Conservation (phyloP, 1,284 basidiomycete genomes). For the Tylopilus sp. region DNA sequence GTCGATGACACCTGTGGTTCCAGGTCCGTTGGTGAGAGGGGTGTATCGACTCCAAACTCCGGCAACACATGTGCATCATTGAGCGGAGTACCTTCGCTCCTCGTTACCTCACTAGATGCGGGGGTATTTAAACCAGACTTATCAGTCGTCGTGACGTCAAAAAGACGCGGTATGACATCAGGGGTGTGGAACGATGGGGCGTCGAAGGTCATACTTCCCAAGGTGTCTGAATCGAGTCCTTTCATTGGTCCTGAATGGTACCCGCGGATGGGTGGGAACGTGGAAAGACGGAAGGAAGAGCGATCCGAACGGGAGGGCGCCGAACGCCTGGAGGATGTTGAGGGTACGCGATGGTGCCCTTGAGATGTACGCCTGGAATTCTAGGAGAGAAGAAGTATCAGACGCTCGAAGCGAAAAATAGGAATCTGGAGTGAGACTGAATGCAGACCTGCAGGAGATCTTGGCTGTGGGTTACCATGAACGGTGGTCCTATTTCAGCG, state of each 20-base stretch:
- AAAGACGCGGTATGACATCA: constrained; percentile 24
- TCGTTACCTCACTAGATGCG: constrained; percentile 19
- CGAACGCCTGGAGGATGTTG: constrained; percentile 30
- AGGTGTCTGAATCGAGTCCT: constrained; percentile 1
- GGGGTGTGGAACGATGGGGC: constrained; percentile 27
- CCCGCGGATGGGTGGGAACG: constrained; percentile 20
- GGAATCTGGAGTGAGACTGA: background rate
- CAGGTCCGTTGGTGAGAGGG: constrained; percentile 21
- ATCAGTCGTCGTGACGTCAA: constrained; percentile 22
- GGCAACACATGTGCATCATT: constrained; percentile 30
- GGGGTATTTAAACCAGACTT: constrained; percentile 23
- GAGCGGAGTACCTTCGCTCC: constrained; percentile 32
- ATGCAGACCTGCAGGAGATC: constrained; percentile 42
- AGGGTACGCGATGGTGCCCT: constrained; percentile 33
- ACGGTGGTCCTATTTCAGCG: constrained; percentile 17
- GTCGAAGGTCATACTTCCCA: constrained; percentile 6
- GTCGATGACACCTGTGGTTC: constrained; percentile 24
- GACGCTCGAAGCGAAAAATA: constrained; percentile 2
- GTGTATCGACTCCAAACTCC: constrained; percentile 28
- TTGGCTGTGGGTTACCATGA: constrained; percentile 38
- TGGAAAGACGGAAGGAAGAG: constrained; percentile 38
- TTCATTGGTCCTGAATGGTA: background rate
- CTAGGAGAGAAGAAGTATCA: constrained; percentile 18
- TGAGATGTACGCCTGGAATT: constrained; percentile 34
- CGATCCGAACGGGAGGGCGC: background rate